These are phyloP conservation scores for Phytophthora fragariaefolia DNA, from an alignment of 352 stramenopile species.

Conservation along the genomic window DNA sequence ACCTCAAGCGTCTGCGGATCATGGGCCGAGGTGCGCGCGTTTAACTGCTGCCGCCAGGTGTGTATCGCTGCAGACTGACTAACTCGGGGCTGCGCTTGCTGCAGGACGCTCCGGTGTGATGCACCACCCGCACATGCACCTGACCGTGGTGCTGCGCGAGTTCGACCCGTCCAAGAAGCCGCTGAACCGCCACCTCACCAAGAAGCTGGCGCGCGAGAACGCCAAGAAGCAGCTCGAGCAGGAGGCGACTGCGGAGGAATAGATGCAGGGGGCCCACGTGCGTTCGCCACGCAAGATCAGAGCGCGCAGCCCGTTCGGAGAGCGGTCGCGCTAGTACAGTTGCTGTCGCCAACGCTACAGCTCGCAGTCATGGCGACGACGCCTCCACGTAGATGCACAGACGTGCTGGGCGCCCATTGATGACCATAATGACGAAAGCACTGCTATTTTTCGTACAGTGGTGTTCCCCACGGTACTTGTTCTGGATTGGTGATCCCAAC, in stretches of 20 bases:
- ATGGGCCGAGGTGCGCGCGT: slow-evolving; percentile 77
- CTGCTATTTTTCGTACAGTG: slow-evolving; percentile 27
- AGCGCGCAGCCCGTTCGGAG: slow-evolving; percentile 12
- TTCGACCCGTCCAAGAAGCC: slow-evolving; percentile 82
- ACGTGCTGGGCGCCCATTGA: not conserved
- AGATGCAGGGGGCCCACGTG: slow-evolving; percentile 30
- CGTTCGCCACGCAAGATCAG: slow-evolving; percentile 18
- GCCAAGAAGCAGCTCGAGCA: slow-evolving; percentile 39
- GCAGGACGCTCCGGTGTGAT: slow-evolving; percentile 82
- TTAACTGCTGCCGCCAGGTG: too few relatives aligned
- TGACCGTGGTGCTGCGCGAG: slow-evolving; percentile 82
- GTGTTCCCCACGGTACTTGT: slow-evolving; percentile 25
- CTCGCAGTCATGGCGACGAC: not conserved
- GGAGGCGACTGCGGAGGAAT: slow-evolving; percentile 41
- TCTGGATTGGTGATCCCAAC: slow-evolving; percentile 18
- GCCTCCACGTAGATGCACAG: slow-evolving; percentile 20
- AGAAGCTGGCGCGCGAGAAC: slow-evolving; percentile 71
- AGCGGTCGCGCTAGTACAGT: slow-evolving; percentile 2
- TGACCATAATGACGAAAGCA: slow-evolving; percentile 22
- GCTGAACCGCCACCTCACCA: slow-evolving; percentile 76
- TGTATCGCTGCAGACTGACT: too few relatives aligned
- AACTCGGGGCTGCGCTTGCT: too few relatives aligned
- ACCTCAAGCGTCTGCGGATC: slow-evolving; percentile 85
- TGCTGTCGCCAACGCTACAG: not conserved
- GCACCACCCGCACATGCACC: slow-evolving; percentile 82